Percentiles rank a stretch among this genome's conserved stretches.
phyloP scores from a whole-genome alignment of 495 filamentous ascomycete species.

The Penicillium cinerascens region DNA sequence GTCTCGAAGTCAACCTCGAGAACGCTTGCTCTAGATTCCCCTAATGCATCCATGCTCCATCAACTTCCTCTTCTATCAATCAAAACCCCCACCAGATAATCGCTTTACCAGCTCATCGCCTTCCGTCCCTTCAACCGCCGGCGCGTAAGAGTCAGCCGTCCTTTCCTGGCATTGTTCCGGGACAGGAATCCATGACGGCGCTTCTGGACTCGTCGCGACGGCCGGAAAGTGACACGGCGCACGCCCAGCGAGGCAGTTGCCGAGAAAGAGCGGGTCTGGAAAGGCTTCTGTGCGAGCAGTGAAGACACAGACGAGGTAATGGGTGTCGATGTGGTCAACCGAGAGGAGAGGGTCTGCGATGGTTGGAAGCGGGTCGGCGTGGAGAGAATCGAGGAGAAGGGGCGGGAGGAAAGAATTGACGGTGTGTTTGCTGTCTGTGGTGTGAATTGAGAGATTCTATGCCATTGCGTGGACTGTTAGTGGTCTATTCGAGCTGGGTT shows the following conservation, averaged over 20 bases:
- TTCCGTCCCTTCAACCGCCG: constrained; percentile 59
- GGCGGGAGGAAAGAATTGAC: constrained; percentile 17
- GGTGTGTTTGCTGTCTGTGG: constrained; percentile 12
- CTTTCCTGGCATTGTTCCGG: constrained; percentile 52
- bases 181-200: constrained; percentile 66
- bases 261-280: constrained; percentile 39
- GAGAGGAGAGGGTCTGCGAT: constrained; percentile 25
- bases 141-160: constrained; percentile 53
- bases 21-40: not conserved
- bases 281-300: constrained; percentile 20
- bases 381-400: constrained; percentile 27
- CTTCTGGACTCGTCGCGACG: constrained; percentile 68
- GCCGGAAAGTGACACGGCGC: constrained; percentile 60
- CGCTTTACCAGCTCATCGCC: constrained; percentile 52
- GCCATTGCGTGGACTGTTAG: not conserved
- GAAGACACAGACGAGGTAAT: constrained; percentile 25
- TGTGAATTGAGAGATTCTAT: constrained; percentile 21
- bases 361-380: constrained; percentile 28
- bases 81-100: not conserved
- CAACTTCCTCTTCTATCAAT: not conserved
- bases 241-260: constrained; percentile 46
- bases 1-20: not conserved
- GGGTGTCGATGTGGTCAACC: constrained; percentile 8
- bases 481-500: not conserved
- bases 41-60: not conserved